A percentile compares a stretch with the other conserved stretches of the same genome.
These are phyloP conservation scores for Pneumocystis oryctolagi DNA, from an alignment of 1,139 yeast genomes.

Conservation along the genomic window DNA sequence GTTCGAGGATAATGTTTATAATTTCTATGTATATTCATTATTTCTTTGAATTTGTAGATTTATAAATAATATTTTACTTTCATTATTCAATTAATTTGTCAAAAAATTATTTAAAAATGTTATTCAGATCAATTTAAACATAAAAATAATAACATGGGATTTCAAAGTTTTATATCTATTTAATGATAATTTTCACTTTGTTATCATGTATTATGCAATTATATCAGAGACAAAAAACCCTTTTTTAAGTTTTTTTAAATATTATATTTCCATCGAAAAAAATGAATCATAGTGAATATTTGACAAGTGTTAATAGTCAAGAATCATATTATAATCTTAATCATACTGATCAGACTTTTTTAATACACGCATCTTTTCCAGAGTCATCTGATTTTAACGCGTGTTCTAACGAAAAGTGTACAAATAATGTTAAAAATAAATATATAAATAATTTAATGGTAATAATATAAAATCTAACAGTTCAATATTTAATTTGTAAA, in stretches of 20 bases:
- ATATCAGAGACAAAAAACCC: no score
- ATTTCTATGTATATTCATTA: neutral
- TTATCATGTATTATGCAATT: no score
- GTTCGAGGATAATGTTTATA: neutral
- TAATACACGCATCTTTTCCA: neutral
- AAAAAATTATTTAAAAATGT: neutral
- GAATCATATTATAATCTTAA: neutral
- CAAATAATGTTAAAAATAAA: neutral
- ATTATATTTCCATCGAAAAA: neutral
- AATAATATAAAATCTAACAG: neutral
- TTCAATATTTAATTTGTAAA: neutral
- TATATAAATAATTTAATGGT: neutral
- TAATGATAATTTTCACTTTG: neutral
- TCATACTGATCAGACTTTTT: neutral
- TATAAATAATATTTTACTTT: neutral
- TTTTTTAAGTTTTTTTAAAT: neutral
- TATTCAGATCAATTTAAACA: neutral
- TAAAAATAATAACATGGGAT: neutral
- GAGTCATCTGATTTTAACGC: neutral
- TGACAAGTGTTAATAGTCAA: neutral
- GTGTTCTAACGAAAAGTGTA: neutral
- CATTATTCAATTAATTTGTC: neutral
- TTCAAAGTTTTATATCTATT: neutral
- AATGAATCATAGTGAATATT: neutral
- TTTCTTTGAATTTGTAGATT: neutral